These are phyloP conservation scores for Claviceps arundinis DNA, from an alignment of 2,329 filamentous ascomycete genomes.

Conservation along the genomic window DNA sequence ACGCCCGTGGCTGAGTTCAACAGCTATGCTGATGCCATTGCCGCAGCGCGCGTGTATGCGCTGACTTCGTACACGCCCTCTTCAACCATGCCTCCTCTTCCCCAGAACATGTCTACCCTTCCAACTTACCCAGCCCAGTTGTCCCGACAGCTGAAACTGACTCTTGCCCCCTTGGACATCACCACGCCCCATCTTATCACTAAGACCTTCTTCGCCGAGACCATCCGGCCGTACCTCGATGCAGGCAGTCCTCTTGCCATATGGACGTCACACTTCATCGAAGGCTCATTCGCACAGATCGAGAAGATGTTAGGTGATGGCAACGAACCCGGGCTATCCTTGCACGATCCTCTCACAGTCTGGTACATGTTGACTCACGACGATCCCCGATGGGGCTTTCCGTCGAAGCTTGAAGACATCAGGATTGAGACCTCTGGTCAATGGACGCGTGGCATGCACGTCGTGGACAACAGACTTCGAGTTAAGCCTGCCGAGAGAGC, in stretches of 20 bases:
- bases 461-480: conserved; percentile 59
- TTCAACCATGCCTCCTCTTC: conserved; percentile 66
- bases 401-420: conserved; percentile 60
- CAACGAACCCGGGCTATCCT: conserved; percentile 44
- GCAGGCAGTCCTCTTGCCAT: conserved; percentile 58
- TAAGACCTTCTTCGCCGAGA: conserved; percentile 42
- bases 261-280: conserved; percentile 62
- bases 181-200: conserved; percentile 57
- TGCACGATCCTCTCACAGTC: conserved; percentile 68
- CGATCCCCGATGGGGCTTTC: conserved; percentile 43
- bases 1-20: conserved; percentile 90
- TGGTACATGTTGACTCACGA: conserved; percentile 61
- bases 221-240: conserved; percentile 40
- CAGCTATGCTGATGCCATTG: conserved; percentile 74
- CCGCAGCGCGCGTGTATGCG: conserved; percentile 63
- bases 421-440: conserved; percentile 81
- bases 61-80: conserved; percentile 60
- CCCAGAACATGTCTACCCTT: conserved; percentile 35
- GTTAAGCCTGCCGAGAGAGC: conserved; percentile 35
- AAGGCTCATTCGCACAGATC: conserved; percentile 57
- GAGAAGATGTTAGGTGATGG: conserved; percentile 45
- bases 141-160: conserved; percentile 50
- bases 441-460: conserved; percentile 87
- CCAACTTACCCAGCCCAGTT: conserved; percentile 51
- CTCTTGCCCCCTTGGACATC: conserved; percentile 64